These are phyloP conservation scores for Coprinopsis cinerea DNA, from an alignment of 768 basidiomycete species.

Conservation along the genomic window DNA sequence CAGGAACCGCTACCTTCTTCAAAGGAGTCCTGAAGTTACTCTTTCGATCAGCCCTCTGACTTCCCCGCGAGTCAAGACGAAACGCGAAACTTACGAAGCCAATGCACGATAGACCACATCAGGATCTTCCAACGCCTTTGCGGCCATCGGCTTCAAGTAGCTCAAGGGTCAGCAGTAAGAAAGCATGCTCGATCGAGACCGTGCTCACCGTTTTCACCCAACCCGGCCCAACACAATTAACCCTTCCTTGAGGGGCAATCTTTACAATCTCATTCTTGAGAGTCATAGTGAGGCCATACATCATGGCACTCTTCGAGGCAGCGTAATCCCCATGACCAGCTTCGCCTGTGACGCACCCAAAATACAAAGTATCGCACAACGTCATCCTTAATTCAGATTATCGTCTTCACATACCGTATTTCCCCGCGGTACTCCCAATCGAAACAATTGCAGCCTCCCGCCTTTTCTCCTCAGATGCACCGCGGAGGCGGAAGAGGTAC, in stretches of 20 bases:
- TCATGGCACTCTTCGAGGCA: constrained; percentile 63
- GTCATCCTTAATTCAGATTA: background rate
- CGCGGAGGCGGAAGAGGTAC: constrained; percentile 46
- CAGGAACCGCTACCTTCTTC: constrained; percentile 57
- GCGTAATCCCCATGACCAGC: constrained; percentile 63
- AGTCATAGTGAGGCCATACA: constrained; percentile 63
- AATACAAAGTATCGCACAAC: background rate
- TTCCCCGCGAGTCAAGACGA: background rate
- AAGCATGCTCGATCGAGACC: background rate
- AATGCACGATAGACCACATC: constrained; percentile 49
- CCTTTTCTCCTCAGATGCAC: constrained; percentile 32
- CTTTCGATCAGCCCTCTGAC: background rate
- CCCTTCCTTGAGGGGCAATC: constrained; percentile 64
- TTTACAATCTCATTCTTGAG: constrained; percentile 81
- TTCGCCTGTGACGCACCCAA: constrained; percentile 32
- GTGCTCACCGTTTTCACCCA: constrained; percentile 49
- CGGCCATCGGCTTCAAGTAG: constrained; percentile 42
- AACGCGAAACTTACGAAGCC: constrained; percentile 49
- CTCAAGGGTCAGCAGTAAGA: background rate
- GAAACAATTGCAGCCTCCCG: constrained; percentile 56
- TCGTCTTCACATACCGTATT: constrained; percentile 41
- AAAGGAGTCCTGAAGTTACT: constrained; percentile 50
- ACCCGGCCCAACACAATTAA: constrained; percentile 65
- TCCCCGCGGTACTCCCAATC: constrained; percentile 68
- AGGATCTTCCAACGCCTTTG: constrained; percentile 50